These are phyloP conservation scores for Inonotus hispidus DNA, from an alignment of 1,284 basidiomycete genomes.

Conservation along the genomic window DNA sequence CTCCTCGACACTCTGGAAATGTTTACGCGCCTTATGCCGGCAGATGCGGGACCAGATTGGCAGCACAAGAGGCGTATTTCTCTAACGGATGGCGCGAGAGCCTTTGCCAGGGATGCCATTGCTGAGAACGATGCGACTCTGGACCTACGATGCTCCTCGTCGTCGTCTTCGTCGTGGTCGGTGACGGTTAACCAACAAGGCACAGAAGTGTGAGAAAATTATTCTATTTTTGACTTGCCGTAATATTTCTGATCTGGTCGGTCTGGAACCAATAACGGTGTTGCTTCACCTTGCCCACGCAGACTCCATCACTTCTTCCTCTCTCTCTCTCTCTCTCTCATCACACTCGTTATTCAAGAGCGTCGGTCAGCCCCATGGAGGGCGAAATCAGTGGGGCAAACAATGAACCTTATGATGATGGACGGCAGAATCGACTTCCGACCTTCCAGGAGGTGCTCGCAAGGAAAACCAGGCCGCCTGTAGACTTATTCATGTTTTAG, in stretches of 20 bases:
- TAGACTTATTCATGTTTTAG: conserved; percentile 99
- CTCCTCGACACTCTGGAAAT: conserved; percentile 3
- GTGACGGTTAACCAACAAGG: neutral
- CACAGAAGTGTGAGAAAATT: neutral
- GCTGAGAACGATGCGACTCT: neutral
- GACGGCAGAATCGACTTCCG: conserved; percentile 66
- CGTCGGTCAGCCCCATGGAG: conserved; percentile 10
- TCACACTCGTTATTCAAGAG: conserved; percentile 5
- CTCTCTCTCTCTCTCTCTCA: conserved; percentile 2
- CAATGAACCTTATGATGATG: conserved; percentile 55
- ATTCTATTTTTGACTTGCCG: neutral
- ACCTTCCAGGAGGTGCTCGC: conserved; percentile 84
- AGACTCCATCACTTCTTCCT: conserved; percentile 1
- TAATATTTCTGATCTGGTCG: too few species aligned
- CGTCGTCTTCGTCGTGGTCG: neutral
- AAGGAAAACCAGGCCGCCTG: conserved; percentile 84
- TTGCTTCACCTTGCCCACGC: neutral
- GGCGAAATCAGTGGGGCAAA: conserved; percentile 55
- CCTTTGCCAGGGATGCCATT: conserved; percentile 69
- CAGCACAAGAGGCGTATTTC: conserved; percentile 87
- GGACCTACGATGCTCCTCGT: neutral
- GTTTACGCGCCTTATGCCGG: conserved; percentile 70
- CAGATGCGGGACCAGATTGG: conserved; percentile 73
- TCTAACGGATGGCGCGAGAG: conserved; percentile 75
- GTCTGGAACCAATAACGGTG: neutral